Base-by-base conservation (phyloP, 257 asterid species). In the Solanum etuberosum region DNA sequence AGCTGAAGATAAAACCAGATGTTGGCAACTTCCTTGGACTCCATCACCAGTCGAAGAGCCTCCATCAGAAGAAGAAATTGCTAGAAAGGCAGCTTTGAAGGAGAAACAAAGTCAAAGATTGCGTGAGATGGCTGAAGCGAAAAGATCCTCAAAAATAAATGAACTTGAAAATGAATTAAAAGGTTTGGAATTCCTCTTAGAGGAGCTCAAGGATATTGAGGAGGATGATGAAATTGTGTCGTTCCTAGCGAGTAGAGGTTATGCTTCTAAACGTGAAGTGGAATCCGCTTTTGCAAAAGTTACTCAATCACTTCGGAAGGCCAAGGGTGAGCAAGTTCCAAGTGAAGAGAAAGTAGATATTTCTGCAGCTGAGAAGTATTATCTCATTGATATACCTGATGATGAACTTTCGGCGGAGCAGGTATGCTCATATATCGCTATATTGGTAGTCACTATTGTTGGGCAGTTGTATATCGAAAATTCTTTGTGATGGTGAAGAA, bases 11-110 rank as follows among this genome's bases (percentile, higher is more conserved):
- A 96, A 97, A 90, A 91, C 95, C 21, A 91, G 93, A 90, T 93
- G 90, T 90, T 97, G 99, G 99, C 99, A 97, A 94, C 98, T 97
- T 87, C 96, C 99, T 72, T 97, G 99, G 99, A 91, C 97, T 86
- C 99, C 99, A 38, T 23, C 92, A 87, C 98, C 96, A 51, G 92
- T 88, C 57, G 99, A 97, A 83, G 99, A 95, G 87, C 95, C 91
- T 77, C 99, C 99, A 48, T 97, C 99, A 20, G 99, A 95, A 93
- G 99, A 95, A 92, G 99, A 97, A 92, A 81, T 97, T 90, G 99
- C 99, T 86, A 92, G 99, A 91, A 97, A 97, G 95, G 99, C 99
- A 35, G 99, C 99, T 86, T 84, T 94, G 51, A 97, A 90, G 90
- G 99, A 97, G 94, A 97, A 93, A 94, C 99, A 97, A 91, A 95